Evolutionary conservation across 2,329 filamentous ascomycete species (phyloP), one percentile per base, ranked within the genome.

Genomic region (Aspergillus ustus): DNA sequence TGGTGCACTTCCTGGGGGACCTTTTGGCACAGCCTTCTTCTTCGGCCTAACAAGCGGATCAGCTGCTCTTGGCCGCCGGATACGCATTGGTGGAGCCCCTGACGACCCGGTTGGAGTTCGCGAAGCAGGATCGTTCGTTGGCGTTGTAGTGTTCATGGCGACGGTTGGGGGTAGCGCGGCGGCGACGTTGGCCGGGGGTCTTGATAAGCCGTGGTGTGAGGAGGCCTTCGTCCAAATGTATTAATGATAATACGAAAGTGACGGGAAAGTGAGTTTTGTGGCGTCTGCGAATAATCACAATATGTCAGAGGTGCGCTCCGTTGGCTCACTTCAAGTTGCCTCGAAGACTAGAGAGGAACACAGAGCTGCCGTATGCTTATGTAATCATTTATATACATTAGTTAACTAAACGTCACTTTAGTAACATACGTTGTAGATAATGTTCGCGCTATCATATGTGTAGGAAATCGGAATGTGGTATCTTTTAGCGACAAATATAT

Each of bases 1-100:
- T 60, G 58, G 62, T 55, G 69, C 67, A 63, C 72, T 69, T 40
- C 61, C 67, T 40, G 68, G 63, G 4, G 66, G 57, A 57, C 66
- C 60, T 57, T 67, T 75, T 37, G 70, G 60, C 15, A 59, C 61
- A 48, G 72, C 73, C 65, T 69, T 74, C 60, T 82, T 85, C 71
- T 89, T 87, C 49, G 86, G 83, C 56, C 87, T 82, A 55, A 89
- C 86, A 20, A 91, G 79, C 31, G 90, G 89, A 69, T 91, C 87
- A 59, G 81, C 80, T 51, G 77, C 78, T 61, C 82, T 83, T 11
- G 81, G 81, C 61, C 82, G 83, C 59, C 84, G 80, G 43, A 80
- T 76, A 59, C 76, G 78, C 67, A 79, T 72, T 11, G 72, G 74
- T 52, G 77, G 78, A 61, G 72, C 78, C 64, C 79, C 82, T 59